Percentiles rank a stretch among this genome's conserved stretches.
phyloP scores from a whole-genome alignment of 1,284 basidiomycete species.

The Moesziomyces globuligerus region DNA sequence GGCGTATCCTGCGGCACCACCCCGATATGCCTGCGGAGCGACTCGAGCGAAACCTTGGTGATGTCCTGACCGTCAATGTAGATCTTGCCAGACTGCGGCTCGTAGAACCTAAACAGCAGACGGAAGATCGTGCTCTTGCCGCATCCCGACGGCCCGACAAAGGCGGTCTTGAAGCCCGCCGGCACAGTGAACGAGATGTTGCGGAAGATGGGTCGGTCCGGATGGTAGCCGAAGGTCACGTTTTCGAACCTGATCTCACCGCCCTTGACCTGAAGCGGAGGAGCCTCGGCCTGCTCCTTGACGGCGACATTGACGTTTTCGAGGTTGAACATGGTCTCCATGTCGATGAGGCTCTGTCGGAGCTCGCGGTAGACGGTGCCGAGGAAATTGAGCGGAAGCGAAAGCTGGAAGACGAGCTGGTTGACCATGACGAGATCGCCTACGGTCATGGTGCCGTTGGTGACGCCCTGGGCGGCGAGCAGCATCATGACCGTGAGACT shows the following conservation, averaged over 20 bases:
- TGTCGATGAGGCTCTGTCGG: conserved; percentile 92
- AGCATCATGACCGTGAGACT: conserved; percentile 96
- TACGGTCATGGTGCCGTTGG: conserved; percentile 95
- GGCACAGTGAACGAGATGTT: conserved; percentile 83
- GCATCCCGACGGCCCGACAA: conserved; percentile 95
- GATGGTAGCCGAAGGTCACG: conserved; percentile 89
- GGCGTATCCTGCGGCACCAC: conserved; percentile 98
- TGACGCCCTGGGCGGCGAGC: conserved; percentile 90
- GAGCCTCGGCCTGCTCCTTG: conserved; percentile 78
- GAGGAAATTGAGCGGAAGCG: conserved; percentile 93
- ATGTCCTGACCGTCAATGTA: conserved; percentile 88
- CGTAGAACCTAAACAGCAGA: conserved; percentile 93
- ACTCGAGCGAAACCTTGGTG: conserved; percentile 77
- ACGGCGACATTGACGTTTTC: conserved; percentile 83
- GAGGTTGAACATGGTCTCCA: conserved; percentile 94
- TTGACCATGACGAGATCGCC: conserved; percentile 99
- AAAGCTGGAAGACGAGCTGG: conserved; percentile 97
- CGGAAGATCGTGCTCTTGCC: conserved; percentile 98
- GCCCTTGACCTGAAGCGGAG: conserved; percentile 76
- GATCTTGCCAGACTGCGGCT: conserved; percentile 82
- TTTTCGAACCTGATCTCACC: conserved; percentile 93
- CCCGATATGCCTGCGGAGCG: conserved; percentile 81
- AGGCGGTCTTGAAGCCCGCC: conserved; percentile 92
- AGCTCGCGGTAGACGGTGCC: conserved; percentile 97
- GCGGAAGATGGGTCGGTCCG: conserved; percentile 87